Evolutionary conservation across 106 monocot species (phyloP).

Genomic region (Narthecium ossifragum): DNA sequence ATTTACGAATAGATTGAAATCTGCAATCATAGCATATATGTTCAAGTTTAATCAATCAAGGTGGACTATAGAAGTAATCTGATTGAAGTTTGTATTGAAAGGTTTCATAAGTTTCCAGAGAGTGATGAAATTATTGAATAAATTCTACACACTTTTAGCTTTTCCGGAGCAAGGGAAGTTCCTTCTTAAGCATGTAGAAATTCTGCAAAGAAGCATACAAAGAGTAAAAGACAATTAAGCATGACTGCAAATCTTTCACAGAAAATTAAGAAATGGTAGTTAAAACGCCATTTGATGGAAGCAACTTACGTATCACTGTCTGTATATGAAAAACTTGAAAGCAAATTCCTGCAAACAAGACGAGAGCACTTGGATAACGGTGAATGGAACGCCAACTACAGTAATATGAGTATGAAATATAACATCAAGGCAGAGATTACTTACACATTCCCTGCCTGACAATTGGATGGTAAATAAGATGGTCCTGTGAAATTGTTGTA

Average conservation of each 20-base stretch:
- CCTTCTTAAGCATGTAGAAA: constrained; percentile 4
- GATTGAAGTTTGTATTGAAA: neutral
- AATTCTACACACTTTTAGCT: constrained; percentile 3
- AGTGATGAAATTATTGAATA: neutral
- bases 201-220: neutral
- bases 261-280: too few relatives aligned
- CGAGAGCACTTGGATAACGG: neutral
- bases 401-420: neutral
- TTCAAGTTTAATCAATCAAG: too few relatives aligned
- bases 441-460: constrained; percentile 42
- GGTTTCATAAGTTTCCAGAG: neutral
- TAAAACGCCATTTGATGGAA: too few relatives aligned
- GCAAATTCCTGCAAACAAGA: constrained; percentile 27
- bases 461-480: constrained; percentile 24
- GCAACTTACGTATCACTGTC: constrained; percentile 15
- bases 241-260: too few relatives aligned
- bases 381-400: neutral
- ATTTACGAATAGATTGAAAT: constrained; percentile 50
- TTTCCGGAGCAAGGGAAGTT: constrained; percentile 7
- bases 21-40: too few relatives aligned
- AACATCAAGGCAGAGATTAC: neutral
- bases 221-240: neutral
- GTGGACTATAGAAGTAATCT: neutral
- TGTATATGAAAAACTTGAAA: constrained; percentile 37
- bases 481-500: constrained; percentile 53